Conservation (phyloP, 805 yeast species). For the Candida pini region DNA sequence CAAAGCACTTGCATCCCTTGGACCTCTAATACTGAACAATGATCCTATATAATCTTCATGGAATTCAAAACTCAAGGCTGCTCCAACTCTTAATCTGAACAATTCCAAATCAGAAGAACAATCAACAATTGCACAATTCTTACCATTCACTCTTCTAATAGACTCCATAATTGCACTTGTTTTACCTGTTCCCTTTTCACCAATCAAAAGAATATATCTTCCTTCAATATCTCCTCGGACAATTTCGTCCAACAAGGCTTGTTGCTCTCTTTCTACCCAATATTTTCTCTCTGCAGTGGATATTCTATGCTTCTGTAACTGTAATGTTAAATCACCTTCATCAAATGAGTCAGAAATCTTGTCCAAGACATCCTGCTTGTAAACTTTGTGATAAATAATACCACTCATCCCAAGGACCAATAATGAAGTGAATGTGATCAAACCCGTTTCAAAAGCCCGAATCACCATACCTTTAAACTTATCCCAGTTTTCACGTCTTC, state of each 20-base stretch:
- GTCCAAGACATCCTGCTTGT: slow-evolving; percentile 50
- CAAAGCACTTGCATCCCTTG: slow-evolving; percentile 77
- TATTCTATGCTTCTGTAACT: slow-evolving; percentile 48
- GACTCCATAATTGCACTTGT: slow-evolving; percentile 70
- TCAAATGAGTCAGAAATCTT: slow-evolving; percentile 67
- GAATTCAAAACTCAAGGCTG: slow-evolving; percentile 65
- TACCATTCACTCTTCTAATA: slow-evolving; percentile 56
- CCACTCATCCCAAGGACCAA: slow-evolving; percentile 70
- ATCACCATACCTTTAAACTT: slow-evolving; percentile 15
- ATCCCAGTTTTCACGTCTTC: slow-evolving; percentile 8
- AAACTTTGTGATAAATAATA: slow-evolving; percentile 57
- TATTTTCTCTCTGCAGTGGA: slow-evolving; percentile 34
- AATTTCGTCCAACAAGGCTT: slow-evolving; percentile 55
- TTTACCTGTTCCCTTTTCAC: slow-evolving; percentile 86
- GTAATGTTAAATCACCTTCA: slow-evolving; percentile 59
- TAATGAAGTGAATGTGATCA: slow-evolving; percentile 65
- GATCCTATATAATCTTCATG: slow-evolving; percentile 83
- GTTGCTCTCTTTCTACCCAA: slow-evolving; percentile 74
- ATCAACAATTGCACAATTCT: slow-evolving; percentile 64
- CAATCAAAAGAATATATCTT: slow-evolving; percentile 64
- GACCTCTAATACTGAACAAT: slow-evolving; percentile 73
- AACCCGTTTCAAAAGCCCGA: slow-evolving; percentile 60
- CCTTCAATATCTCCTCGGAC: slow-evolving; percentile 61
- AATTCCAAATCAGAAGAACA: slow-evolving; percentile 86
- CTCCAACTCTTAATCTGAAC: slow-evolving; percentile 69